phyloP scores from a whole-genome alignment of 805 yeast species.

The Candida qinlingensis region DNA sequence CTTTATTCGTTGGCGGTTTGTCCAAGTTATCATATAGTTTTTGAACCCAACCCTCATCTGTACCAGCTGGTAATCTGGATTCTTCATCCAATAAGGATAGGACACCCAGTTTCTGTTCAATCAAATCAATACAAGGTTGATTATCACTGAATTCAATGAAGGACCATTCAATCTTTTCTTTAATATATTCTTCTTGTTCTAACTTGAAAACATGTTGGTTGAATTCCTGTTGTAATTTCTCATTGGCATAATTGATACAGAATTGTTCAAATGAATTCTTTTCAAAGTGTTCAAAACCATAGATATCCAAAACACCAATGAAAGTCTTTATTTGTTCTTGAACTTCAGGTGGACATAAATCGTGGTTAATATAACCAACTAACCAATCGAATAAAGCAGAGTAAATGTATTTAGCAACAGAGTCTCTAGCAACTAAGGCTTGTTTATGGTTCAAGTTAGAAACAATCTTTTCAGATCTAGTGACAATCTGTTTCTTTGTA shows the following conservation, averaged over 20 bases:
- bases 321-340: conserved; percentile 57
- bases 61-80: conserved; percentile 89
- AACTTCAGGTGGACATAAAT: conserved; percentile 72
- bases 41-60: conserved; percentile 86
- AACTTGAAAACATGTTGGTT: conserved; percentile 95
- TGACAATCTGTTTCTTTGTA: conserved; percentile 83
- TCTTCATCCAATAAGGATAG: conserved; percentile 90
- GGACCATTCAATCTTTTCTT: conserved; percentile 93
- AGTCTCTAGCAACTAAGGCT: conserved; percentile 88
- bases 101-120: conserved; percentile 85
- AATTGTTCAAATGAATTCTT: conserved; percentile 94
- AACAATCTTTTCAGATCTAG: conserved; percentile 88
- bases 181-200: conserved; percentile 92
- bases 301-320: conserved; percentile 95
- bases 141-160: conserved; percentile 94
- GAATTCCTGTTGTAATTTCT: conserved; percentile 94
- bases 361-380: conserved; percentile 75
- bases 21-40: conserved; percentile 83
- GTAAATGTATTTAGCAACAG: conserved; percentile 93
- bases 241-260: conserved; percentile 95
- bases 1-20: conserved; percentile 67
- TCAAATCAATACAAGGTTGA: conserved; percentile 92
- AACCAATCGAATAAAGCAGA: conserved; percentile 94
- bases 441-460: conserved; percentile 78
- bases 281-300: conserved; percentile 95